Conservation (phyloP, 345 rosid genomes). For the Rhodamnia rubescens region DNA sequence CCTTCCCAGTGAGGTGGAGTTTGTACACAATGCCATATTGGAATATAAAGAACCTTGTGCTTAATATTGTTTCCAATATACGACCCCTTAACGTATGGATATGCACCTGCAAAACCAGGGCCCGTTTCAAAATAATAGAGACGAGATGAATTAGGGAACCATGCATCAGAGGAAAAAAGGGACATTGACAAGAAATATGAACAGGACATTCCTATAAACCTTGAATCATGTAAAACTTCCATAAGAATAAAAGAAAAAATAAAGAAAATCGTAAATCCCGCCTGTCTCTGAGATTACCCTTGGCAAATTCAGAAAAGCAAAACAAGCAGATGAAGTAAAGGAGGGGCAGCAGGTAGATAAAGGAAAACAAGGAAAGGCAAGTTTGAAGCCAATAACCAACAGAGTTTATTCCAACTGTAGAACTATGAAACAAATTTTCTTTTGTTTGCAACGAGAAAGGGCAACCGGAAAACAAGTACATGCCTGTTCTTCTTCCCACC, state of each 20-base stretch:
- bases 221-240: background rate
- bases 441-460: background rate
- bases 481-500: conserved; percentile 99
- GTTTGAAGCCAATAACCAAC: background rate
- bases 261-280: background rate
- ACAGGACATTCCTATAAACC: background rate
- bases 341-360: background rate
- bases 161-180: background rate
- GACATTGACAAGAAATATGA: background rate
- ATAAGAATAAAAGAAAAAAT: background rate
- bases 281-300: background rate
- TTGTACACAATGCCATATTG: conserved; percentile 97
- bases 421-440: background rate
- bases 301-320: background rate
- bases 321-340: background rate
- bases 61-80: conserved; percentile 79
- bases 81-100: conserved; percentile 94
- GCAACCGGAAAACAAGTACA: background rate
- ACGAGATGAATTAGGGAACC: background rate
- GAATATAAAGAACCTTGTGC: conserved; percentile 75
- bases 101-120: conserved; percentile 48
- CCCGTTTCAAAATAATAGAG: background rate
- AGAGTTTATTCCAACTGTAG: background rate
- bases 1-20: conserved; percentile 55
- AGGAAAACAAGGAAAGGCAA: background rate